These are phyloP conservation scores for Wickerhamomyces hampshirensis DNA, from an alignment of 805 yeast genomes.

Conservation along the genomic window DNA sequence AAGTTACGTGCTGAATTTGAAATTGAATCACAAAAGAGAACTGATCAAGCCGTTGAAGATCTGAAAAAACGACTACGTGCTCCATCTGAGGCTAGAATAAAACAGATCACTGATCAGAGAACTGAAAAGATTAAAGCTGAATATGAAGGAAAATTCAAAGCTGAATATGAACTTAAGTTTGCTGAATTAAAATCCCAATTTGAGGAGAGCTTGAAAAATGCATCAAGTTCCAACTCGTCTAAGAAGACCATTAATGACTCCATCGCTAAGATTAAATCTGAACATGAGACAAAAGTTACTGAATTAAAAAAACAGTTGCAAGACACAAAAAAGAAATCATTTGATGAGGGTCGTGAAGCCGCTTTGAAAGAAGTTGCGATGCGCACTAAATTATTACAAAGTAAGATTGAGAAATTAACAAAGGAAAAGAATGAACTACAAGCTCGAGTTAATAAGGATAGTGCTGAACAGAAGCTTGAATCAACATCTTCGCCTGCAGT, in stretches of 20 bases:
- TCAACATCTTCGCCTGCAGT: neutral
- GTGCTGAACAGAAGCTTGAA: neutral
- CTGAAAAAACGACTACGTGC: constrained; percentile 32
- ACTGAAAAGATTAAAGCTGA: constrained; percentile 24
- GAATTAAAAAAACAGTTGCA: constrained; percentile 27
- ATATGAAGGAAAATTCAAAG: constrained; percentile 26
- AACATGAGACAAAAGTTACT: constrained; percentile 28
- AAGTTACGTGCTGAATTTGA: constrained; percentile 24
- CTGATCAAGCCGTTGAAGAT: constrained; percentile 22
- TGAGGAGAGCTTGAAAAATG: neutral
- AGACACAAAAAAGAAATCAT: constrained; percentile 14
- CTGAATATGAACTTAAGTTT: constrained; percentile 24
- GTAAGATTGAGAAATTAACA: constrained; percentile 33
- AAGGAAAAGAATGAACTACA: constrained; percentile 36
- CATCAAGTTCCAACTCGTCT: neutral
- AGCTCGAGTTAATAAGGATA: constrained; percentile 22
- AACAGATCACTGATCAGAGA: constrained; percentile 20
- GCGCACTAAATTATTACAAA: constrained; percentile 37
- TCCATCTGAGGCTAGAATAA: constrained; percentile 32
- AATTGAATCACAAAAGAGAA: constrained; percentile 17
- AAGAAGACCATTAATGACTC: neutral
- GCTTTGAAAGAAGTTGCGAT: constrained; percentile 30
- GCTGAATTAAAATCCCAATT: constrained; percentile 17
- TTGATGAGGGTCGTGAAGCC: constrained; percentile 22
- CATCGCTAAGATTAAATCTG: constrained; percentile 19